Base-by-base conservation (phyloP, 345 rosid genomes). In the Acer campestre region DNA sequence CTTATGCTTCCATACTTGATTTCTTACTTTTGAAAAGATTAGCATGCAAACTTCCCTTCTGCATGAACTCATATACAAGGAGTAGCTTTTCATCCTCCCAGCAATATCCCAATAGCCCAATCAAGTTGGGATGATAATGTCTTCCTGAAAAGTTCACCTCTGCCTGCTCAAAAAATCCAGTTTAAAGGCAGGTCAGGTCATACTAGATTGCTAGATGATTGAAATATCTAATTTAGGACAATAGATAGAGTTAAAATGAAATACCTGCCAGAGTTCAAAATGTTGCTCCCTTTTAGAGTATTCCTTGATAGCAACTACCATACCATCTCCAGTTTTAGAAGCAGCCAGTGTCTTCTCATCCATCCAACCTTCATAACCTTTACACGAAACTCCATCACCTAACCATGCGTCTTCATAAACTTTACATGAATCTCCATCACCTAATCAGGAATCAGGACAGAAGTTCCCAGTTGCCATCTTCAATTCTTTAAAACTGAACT, bases 361-460 rank as follows among this genome's bases (percentile, higher is more conserved):
- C 8, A 94, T 55, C 94, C 92, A 94, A 0, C 98, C 97, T 85
- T 85, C 89, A 80, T 80, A 92, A 58, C 92, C 97, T 64, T 77
- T 90, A 0, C 94, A 95, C 13, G 90, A 92, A 7, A 93, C 97
- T 38, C 95, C 97, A 75, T 90, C 89, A 1, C 97, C 98, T 86
- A 94, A 78, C 81, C 89, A 72, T 68, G 88, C 67, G 23, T 94
- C 97, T 31, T 31, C 35, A 31, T 31, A 31, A 58, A 94, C 97
- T 69, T 78, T 89, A 0, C 97, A 97, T 9, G 90, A 94, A 7
- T 95, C 97, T 38, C 95, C 97, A 74, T 90, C 89, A 1, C 97
- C 98, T 86, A 94, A 78, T 80, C 90, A 74, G 72, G 88, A 64
- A 31, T 94, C 97, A 58, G 89, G 11, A 67, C 70, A 86, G 75